phyloP scores from a whole-genome alignment of 176 grass and related monocot genomes.

The Triticum timopheevii region DNA sequence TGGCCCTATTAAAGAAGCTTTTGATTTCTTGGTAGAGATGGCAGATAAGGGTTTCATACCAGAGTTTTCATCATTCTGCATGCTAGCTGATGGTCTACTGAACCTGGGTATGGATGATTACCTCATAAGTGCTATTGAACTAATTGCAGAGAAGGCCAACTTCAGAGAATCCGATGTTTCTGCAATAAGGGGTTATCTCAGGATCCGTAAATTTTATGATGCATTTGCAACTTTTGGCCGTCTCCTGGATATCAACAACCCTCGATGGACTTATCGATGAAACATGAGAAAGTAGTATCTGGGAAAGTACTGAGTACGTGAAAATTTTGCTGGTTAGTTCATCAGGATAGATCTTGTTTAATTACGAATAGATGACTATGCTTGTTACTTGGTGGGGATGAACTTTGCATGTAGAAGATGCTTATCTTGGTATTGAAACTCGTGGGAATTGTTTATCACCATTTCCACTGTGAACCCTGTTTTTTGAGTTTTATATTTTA shows the following conservation, averaged over 20 bases:
- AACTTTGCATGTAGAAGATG: constrained; percentile 3
- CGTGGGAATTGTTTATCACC: background rate
- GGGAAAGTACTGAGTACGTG: background rate
- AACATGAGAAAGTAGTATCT: background rate
- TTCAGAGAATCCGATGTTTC: constrained; percentile 60
- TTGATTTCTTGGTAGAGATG: constrained; percentile 87
- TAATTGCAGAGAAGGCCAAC: constrained; percentile 62
- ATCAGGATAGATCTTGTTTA: constrained; percentile 5
- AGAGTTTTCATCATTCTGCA: constrained; percentile 72
- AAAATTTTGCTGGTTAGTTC: constrained; percentile 20
- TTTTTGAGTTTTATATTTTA: constrained; percentile 15
- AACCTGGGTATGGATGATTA: constrained; percentile 78
- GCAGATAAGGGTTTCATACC: constrained; percentile 68
- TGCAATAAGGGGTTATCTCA: constrained; percentile 81
- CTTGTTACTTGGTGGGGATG: background rate
- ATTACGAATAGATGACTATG: background rate
- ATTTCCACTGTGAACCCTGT: background rate
- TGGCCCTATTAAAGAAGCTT: constrained; percentile 77
- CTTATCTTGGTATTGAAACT: constrained; percentile 19
- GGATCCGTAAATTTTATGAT: constrained; percentile 78
- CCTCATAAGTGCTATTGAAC: constrained; percentile 53
- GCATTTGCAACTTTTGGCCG: constrained; percentile 66
- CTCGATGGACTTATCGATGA: constrained; percentile 45
- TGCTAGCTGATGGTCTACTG: constrained; percentile 81
- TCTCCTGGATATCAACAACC: constrained; percentile 45